Evolutionary conservation across 768 basidiomycete species (phyloP).

Genomic region (Mycena albidolilacea): DNA sequence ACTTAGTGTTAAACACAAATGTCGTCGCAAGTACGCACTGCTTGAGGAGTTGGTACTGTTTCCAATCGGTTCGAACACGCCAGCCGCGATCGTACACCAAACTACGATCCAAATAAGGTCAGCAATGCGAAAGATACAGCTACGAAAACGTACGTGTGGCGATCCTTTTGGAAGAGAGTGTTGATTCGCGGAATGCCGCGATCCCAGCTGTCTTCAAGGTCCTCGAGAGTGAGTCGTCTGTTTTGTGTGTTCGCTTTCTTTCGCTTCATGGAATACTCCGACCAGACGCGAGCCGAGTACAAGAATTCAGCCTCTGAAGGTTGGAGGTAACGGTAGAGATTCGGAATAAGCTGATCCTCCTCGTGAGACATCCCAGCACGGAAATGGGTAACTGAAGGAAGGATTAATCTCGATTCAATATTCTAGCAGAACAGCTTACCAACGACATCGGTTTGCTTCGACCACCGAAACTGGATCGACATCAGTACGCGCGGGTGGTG

Average conservation of each 20-base stretch:
- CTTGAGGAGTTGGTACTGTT: slow-evolving; percentile 94
- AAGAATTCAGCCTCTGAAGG: slow-evolving; percentile 99
- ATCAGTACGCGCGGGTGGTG: neutral
- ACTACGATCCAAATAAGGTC: slow-evolving; percentile 51
- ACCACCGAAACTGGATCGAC: slow-evolving; percentile 88
- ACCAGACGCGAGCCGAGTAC: slow-evolving; percentile 99
- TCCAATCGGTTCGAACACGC: slow-evolving; percentile 98
- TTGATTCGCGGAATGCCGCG: slow-evolving; percentile 99
- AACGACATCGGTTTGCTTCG: slow-evolving; percentile 97
- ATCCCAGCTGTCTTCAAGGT: slow-evolving; percentile 99
- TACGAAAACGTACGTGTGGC: slow-evolving; percentile 78
- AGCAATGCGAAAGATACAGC: neutral
- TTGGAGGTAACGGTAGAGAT: slow-evolving; percentile 96
- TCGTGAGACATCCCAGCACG: slow-evolving; percentile 98
- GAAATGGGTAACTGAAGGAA: slow-evolving; percentile 90
- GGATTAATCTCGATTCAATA: slow-evolving; percentile 2
- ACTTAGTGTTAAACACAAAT: slow-evolving; percentile 1
- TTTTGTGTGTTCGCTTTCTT: slow-evolving; percentile 99
- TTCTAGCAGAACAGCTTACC: slow-evolving; percentile 58
- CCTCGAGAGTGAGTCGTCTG: slow-evolving; percentile 95
- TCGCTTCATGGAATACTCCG: slow-evolving; percentile 98
- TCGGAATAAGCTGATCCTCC: slow-evolving; percentile 95
- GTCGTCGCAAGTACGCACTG: slow-evolving; percentile 66
- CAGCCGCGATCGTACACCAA: slow-evolving; percentile 99
- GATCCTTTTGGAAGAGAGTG: slow-evolving; percentile 98